Base-by-base conservation (phyloP, 345 rosid genomes). In the Populus tremula region DNA sequence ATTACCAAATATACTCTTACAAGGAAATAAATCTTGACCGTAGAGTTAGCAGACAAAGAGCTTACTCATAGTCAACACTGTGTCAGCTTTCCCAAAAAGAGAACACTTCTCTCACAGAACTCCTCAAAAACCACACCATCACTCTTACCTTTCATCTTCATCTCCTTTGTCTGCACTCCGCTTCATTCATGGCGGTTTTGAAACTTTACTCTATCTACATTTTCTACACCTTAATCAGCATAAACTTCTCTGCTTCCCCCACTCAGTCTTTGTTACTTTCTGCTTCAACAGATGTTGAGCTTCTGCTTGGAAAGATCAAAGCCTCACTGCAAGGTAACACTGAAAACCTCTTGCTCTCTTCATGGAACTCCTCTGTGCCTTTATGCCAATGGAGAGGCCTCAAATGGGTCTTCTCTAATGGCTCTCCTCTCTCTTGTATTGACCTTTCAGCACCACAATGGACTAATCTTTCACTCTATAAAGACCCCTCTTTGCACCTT, bases 371-470 rank as follows among this genome's bases (percentile, higher is more conserved):
- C 2, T 86, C 98, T 2, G 88, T 93, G 49, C 97, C 99, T 0
- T 85, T 96, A 9, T 96, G 99, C 76, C 98, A 93, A 83, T 96
- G 99, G 99, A 86, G 97, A 84, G 99, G 98, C 27, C 93, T 96
- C 75, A 90, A 93, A 84, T 96, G 99, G 99, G 94, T 90, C 23
- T 87, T 87, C 87, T 86, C 91, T 79, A 68, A 87, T 80, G 97
- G 95, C 35, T 77, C 87, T 81, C 83, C 89, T 47, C 88, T 88
- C 74, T 77, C 85, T 41, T 96, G 99, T 68, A 70, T 47, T 18
- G 92, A 90, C 77, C 73, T 88, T 74, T 87, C 92, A 73, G 85
- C 93, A 25, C 91, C 92, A 8, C 88, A 90, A 63, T 89, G 93
- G 98, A 75, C 94, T 17, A 92, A 88, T 79, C 67, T 76, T 38